Evolutionary conservation across 164 flowering plant genomes (phyloP), one percentile per base, ranked within the genome.

Genomic region (Platanus orientalis): DNA sequence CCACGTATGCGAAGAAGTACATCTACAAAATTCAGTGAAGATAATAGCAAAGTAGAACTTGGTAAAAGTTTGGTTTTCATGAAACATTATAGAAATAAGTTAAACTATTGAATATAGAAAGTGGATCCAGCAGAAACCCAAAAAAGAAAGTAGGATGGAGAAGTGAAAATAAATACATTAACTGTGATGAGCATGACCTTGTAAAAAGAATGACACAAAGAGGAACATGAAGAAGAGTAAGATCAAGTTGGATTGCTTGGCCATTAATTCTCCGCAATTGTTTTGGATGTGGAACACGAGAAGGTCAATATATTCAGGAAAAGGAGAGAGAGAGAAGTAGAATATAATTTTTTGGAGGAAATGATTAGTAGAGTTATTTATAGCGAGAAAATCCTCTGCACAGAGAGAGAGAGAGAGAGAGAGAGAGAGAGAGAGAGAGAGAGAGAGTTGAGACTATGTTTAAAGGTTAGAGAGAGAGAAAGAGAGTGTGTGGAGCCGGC

Each of bases 201-300:
- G 68, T 32, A 57, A 49, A 26, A 62, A 25, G 49, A 58, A 20
- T 32, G 63, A 65, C 24, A 63, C 69, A 49, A 57, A 16, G 45
- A 71, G 23, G 53, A 71, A 50, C 27, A 54, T 30, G 75, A 66
- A 56, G 70, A 60, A 47, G 61, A 75, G 58, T 54, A 71, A 61
- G 50, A 59, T 25, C 12, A 28, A 28, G 66, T 42, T 34, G 54
- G 47, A 19, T 26, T 44, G 63, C 61, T 60, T 63, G 34, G 64
- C 67, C 72, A 73, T 70, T 64, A 25, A 42, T 48, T 21, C 58
- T 54, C 30, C 20, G 50, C 14, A 47, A 36, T 52, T 51, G 54
- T 30, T 39, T 24, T 10, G 51, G 67, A 60, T 60, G 25, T 32
- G 60, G 24, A 40, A 49, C 24, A 63, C 9, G 9, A 36, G 34